Evolutionary conservation across 2,329 filamentous ascomycete species (phyloP).

Genomic region (Akanthomyces muscarius): DNA sequence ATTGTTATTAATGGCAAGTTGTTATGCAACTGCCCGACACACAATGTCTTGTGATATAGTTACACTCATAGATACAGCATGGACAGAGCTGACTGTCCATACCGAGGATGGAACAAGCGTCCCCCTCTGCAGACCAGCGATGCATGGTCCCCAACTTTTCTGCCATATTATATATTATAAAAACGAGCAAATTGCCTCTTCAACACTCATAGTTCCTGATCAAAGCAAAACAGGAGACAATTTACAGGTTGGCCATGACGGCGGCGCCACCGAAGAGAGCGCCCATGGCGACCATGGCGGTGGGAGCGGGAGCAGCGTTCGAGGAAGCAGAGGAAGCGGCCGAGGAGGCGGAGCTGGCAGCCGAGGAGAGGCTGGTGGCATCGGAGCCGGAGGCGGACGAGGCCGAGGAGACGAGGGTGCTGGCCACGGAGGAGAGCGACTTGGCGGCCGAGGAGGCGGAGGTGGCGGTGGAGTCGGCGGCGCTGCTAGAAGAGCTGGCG

Average conservation of each 20-base stretch:
- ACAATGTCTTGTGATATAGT: neutral
- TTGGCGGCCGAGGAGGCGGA: conserved; percentile 19
- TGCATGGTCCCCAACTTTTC: neutral
- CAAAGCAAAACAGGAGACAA: neutral
- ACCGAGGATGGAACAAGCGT: neutral
- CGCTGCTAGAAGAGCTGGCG: conserved; percentile 19
- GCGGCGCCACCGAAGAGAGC: conserved; percentile 46
- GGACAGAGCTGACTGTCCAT: neutral
- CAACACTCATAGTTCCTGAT: neutral
- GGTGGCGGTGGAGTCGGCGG: conserved; percentile 24
- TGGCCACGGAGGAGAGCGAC: conserved; percentile 3
- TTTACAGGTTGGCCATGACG: conserved; percentile 42
- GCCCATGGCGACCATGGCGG: conserved; percentile 42
- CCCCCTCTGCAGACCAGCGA: neutral
- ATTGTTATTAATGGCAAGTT: neutral
- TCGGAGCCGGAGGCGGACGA: conserved; percentile 21
- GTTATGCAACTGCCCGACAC: neutral
- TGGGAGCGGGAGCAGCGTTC: conserved; percentile 33
- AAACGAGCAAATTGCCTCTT: neutral
- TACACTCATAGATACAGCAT: neutral
- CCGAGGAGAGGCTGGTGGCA: conserved; percentile 20
- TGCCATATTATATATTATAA: conserved; percentile 12
- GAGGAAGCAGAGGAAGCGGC: neutral
- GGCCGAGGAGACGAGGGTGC: neutral
- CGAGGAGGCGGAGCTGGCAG: conserved; percentile 19